A percentile compares a stretch with the other conserved stretches of the same genome.
Conservation (phyloP, 129 eudicot genomes). For the Saposhnikovia divaricata region DNA sequence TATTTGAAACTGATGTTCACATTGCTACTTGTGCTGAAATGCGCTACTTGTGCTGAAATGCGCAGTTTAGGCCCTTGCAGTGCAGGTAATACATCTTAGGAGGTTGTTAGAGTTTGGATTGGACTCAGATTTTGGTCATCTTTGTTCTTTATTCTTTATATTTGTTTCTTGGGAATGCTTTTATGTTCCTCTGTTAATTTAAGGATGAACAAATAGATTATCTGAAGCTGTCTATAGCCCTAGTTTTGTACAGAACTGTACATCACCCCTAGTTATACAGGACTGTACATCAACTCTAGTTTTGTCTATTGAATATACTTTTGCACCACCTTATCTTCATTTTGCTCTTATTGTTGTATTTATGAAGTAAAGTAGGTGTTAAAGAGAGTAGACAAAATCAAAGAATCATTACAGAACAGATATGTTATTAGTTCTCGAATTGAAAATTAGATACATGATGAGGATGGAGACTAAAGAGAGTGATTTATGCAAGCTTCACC, state of each 20-base stretch:
- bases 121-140: not conserved
- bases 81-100: not conserved
- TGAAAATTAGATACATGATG: constrained; percentile 17
- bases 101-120: not conserved
- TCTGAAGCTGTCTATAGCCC: not conserved
- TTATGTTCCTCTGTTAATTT: not conserved
- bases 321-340: not conserved
- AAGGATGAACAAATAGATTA: not conserved
- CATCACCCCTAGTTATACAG: not conserved
- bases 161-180: not conserved
- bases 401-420: not conserved
- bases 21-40: not conserved
- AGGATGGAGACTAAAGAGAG: not conserved
- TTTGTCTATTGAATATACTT: not conserved
- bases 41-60: not conserved
- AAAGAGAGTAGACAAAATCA: not conserved
- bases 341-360: not conserved
- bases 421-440: not conserved
- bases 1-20: not conserved
- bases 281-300: not conserved
- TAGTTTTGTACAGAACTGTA: not conserved
- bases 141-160: not conserved
- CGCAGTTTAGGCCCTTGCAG: not conserved
- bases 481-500: constrained; percentile 20
- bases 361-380: not conserved